These are phyloP conservation scores for Dipteronia sinensis DNA, from an alignment of 345 rosid species.

Conservation along the genomic window DNA sequence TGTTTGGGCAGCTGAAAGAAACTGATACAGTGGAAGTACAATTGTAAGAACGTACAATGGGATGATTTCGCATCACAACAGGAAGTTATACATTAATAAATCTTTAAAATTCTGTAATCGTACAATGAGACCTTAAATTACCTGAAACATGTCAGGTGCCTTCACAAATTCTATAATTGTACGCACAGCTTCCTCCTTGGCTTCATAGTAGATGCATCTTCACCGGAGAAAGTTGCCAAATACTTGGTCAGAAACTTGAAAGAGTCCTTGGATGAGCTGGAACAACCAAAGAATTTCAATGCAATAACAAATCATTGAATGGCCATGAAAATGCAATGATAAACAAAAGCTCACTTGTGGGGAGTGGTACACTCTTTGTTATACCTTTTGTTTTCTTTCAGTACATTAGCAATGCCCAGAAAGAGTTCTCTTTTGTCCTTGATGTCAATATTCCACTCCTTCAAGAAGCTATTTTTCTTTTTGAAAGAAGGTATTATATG, in stretches of 20 bases:
- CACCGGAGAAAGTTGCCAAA: conserved; percentile 80
- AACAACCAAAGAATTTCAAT: conserved; percentile 13
- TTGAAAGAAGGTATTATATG: conserved; percentile 70
- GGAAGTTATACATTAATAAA: not conserved
- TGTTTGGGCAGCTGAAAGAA: not conserved
- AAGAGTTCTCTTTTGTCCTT: conserved; percentile 86
- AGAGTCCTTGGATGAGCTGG: conserved; percentile 74
- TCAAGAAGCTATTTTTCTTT: conserved; percentile 80
- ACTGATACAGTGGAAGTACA: too few species aligned
- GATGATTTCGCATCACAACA: not conserved
- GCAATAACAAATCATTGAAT: not conserved
- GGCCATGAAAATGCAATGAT: not conserved
- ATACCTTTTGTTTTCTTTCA: conserved; percentile 83
- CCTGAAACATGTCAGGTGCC: conserved; percentile 91
- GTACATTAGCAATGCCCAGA: conserved; percentile 65
- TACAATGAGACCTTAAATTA: conserved; percentile 27
- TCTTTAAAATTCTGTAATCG: not conserved
- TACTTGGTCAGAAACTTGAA: conserved; percentile 78
- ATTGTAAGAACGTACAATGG: not conserved
- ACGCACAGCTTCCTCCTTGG: conserved; percentile 88
- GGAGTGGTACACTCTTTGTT: not conserved
- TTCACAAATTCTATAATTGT: conserved; percentile 80
- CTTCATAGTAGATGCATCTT: conserved; percentile 68
- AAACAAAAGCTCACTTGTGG: not conserved
- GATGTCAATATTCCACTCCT: conserved; percentile 87